Base-by-base conservation (phyloP, 192 early-diverging fungal species). In the Pilobolus umbonatus region DNA sequence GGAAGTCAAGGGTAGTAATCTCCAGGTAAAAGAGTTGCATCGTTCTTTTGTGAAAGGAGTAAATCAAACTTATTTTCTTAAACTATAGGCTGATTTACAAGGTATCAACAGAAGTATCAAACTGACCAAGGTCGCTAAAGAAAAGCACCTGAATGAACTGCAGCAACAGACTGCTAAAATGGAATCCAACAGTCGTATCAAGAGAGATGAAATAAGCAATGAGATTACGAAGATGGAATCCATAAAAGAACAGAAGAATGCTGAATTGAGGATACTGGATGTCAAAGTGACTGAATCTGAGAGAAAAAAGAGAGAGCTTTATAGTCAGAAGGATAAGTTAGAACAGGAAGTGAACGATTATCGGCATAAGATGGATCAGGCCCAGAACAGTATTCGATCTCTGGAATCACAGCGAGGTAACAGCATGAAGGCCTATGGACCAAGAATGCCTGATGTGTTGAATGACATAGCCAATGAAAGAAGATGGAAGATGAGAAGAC, bases 391-490 rank as follows among this genome's bases (percentile, higher is more conserved):
- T 3, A 65, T 88, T 25, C 55, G 69, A 21, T 59, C 83, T 4
- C 63, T 96, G 49, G 46, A 69, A 38, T 71, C 72, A 11, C 85
- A 88, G 40, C 80, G 78, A 30, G 67, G 77, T n/a, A 76, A 96
- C 57, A 65, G 76, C 4, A 60, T 96, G 36, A 80, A 62, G 15
- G 88, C 88, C 1, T 96, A 86, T 67, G 92, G 92, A n/a, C 49
- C 65, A 0, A 64, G 66, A 5, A 80, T 88, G 8, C 79, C 84
- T 7, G 85, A 87, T 10, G 78, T 88, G 2, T 45, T 89, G 43
- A 48, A 56, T 3, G 62, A 64, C 6, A 87, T 90, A 25, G 56
- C 69, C 3, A 36, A 32, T 8, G 71, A 77, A 42, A 64, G 58
- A 5, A 28, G 64, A 26, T 80, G 75, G 73, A 59, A 42, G 11